A percentile compares a stretch with the other conserved stretches of the same genome.
phyloP scores from a whole-genome alignment of 495 filamentous ascomycete genomes.

The Aspergillus cavernicola region DNA sequence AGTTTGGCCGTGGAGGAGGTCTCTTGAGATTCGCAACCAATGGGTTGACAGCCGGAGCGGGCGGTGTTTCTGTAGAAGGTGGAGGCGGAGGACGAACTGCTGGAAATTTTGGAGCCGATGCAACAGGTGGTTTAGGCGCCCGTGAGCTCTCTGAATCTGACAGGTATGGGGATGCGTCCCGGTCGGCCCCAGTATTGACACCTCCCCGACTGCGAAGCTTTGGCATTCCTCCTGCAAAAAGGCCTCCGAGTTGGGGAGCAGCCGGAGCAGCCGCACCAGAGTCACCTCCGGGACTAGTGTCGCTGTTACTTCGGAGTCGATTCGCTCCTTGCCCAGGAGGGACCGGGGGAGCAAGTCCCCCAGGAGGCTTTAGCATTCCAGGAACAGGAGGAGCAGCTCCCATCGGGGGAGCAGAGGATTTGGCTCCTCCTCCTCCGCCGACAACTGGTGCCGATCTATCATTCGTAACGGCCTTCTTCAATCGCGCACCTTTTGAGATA shows the following conservation, averaged over 20 bases:
- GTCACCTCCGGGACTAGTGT: slow-evolving; percentile 49
- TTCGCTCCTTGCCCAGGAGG: slow-evolving; percentile 52
- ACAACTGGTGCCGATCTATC: slow-evolving; percentile 87
- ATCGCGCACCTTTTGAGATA: slow-evolving; percentile 73
- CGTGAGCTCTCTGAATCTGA: slow-evolving; percentile 71
- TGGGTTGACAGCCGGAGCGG: slow-evolving; percentile 51
- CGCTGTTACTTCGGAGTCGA: slow-evolving; percentile 78
- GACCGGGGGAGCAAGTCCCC: slow-evolving; percentile 72
- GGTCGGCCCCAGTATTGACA: slow-evolving; percentile 81
- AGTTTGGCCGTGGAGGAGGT: slow-evolving; percentile 47
- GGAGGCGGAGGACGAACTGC: slow-evolving; percentile 48
- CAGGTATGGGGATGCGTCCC: slow-evolving; percentile 64
- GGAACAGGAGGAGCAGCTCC: slow-evolving; percentile 82
- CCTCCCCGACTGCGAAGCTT: slow-evolving; percentile 88
- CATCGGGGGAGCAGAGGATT: slow-evolving; percentile 54
- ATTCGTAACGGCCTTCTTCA: slow-evolving; percentile 91
- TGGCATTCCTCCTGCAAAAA: slow-evolving; percentile 94
- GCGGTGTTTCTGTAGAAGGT: slow-evolving; percentile 50
- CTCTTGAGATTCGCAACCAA: slow-evolving; percentile 60
- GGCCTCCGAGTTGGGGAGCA: slow-evolving; percentile 78
- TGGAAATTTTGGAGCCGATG: slow-evolving; percentile 62
- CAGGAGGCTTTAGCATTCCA: slow-evolving; percentile 56
- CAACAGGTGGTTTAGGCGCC: slow-evolving; percentile 56
- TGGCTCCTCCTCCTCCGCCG: slow-evolving; percentile 48
- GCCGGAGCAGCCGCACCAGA: slow-evolving; percentile 45